These are phyloP conservation scores for Spergularia bocconei DNA, from an alignment of 148 eudicot species.

Conservation along the genomic window DNA sequence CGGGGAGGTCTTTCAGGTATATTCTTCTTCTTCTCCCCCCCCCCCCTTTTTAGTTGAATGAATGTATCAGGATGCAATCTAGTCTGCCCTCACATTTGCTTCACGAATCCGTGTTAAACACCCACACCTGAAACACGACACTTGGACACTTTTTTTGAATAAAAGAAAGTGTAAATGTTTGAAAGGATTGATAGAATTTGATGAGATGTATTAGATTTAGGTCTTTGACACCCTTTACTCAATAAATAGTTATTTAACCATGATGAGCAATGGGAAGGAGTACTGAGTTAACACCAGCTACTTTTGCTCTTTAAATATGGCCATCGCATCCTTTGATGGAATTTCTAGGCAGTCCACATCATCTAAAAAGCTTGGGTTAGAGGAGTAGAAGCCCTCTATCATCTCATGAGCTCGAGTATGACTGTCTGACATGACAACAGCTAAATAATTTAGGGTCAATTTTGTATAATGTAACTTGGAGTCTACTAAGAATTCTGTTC, in stretches of 20 bases:
- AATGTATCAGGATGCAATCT: neutral
- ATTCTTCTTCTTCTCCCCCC: neutral
- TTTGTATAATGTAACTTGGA: neutral
- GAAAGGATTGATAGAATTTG: neutral
- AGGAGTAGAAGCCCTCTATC: neutral
- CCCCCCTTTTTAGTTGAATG: neutral
- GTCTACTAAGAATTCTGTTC: neutral
- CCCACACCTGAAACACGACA: neutral
- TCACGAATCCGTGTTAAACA: neutral
- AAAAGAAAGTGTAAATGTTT: neutral
- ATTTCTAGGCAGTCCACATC: neutral
- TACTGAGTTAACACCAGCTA: neutral
- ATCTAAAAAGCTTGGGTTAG: neutral
- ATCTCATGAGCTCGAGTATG: neutral
- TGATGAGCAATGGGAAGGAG: neutral
- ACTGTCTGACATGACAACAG: neutral
- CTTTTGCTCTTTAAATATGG: neutral
- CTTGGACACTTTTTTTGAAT: neutral
- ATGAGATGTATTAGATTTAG: neutral
- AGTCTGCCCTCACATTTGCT: neutral
- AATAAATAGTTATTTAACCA: neutral
- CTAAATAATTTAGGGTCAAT: neutral
- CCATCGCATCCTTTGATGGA: neutral
- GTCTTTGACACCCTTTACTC: neutral
- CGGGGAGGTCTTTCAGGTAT: conserved; percentile 52